Conservation (phyloP, 2,329 filamentous ascomycete genomes). For the Aspergillus flavus region DNA sequence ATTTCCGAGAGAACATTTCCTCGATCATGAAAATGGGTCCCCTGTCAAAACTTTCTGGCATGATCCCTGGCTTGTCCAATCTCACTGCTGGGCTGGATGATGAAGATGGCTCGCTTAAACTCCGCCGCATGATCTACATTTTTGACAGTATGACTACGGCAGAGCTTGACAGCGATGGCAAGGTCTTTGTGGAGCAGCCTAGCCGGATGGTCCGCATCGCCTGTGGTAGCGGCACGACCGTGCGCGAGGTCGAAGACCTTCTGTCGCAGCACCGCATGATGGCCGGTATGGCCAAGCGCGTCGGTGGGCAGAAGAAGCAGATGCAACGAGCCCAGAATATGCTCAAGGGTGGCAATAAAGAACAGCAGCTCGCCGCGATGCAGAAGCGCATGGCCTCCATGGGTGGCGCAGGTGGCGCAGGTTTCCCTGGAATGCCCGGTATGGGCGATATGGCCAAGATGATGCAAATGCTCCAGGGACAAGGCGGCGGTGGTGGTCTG, state of each 20-base stretch:
- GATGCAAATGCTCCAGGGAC: slow-evolving; percentile 90
- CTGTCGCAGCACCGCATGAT: slow-evolving; percentile 99
- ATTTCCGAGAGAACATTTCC: slow-evolving; percentile 89
- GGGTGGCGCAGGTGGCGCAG: slow-evolving; percentile 69
- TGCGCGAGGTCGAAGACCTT: slow-evolving; percentile 91
- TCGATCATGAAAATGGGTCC: slow-evolving; percentile 99
- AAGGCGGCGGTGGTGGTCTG: slow-evolving; percentile 69
- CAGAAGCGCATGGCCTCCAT: slow-evolving; percentile 93
- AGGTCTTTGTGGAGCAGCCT: slow-evolving; percentile 89
- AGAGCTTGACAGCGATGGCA: slow-evolving; percentile 93
- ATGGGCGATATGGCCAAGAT: slow-evolving; percentile 90
- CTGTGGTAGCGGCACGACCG: slow-evolving; percentile 83
- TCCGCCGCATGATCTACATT: slow-evolving; percentile 98
- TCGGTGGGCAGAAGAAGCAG: slow-evolving; percentile 96
- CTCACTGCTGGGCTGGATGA: slow-evolving; percentile 98
- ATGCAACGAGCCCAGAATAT: slow-evolving; percentile 92
- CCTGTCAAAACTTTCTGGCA: slow-evolving; percentile 93
- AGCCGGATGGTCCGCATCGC: slow-evolving; percentile 91
- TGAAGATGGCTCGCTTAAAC: slow-evolving; percentile 88
- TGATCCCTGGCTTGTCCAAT: slow-evolving; percentile 93
- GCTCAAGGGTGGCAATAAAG: slow-evolving; percentile 87
- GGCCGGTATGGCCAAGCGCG: slow-evolving; percentile 98
- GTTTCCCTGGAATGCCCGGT: slow-evolving; percentile 69
- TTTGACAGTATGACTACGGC: slow-evolving; percentile 98
- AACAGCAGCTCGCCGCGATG: slow-evolving; percentile 94